Evolutionary conservation across 495 filamentous ascomycete genomes (phyloP).

Genomic region (Podospora comata): DNA sequence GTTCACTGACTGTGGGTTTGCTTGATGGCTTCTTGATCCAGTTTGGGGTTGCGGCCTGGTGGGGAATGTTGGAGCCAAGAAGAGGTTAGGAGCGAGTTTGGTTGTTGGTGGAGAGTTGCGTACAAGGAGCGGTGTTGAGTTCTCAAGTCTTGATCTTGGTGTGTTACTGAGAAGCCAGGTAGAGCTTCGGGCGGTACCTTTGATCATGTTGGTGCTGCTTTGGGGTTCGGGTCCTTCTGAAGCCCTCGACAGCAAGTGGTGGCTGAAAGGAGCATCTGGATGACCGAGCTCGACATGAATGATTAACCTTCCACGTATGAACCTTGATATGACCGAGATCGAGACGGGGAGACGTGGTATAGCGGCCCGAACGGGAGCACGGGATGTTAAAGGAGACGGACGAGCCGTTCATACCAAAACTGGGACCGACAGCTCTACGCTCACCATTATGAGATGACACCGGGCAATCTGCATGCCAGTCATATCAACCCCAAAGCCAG

Average conservation of each 20-base stretch:
- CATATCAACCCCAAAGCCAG: background rate
- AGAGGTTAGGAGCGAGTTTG: background rate
- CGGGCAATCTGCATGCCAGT: background rate
- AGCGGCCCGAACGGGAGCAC: background rate
- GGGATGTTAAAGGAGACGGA: background rate
- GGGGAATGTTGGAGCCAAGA: background rate
- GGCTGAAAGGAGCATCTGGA: background rate
- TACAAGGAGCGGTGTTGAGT: background rate
- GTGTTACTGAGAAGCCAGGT: too few relatives aligned
- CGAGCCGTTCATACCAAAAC: slow-evolving; percentile 1
- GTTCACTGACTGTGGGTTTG: background rate
- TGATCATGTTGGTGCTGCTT: background rate
- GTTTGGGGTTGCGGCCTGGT: background rate
- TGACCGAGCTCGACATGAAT: background rate
- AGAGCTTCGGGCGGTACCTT: too few relatives aligned
- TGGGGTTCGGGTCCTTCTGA: background rate
- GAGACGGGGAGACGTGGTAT: background rate
- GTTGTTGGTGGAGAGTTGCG: background rate
- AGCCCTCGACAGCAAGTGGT: background rate
- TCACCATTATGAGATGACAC: background rate
- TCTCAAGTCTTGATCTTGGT: too few relatives aligned
- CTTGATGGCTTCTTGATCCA: background rate
- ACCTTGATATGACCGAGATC: background rate
- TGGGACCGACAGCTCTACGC: background rate
- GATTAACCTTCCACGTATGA: background rate